Base-by-base conservation (phyloP, 2,329 filamentous ascomycete genomes). In the Penicillium sp. region DNA sequence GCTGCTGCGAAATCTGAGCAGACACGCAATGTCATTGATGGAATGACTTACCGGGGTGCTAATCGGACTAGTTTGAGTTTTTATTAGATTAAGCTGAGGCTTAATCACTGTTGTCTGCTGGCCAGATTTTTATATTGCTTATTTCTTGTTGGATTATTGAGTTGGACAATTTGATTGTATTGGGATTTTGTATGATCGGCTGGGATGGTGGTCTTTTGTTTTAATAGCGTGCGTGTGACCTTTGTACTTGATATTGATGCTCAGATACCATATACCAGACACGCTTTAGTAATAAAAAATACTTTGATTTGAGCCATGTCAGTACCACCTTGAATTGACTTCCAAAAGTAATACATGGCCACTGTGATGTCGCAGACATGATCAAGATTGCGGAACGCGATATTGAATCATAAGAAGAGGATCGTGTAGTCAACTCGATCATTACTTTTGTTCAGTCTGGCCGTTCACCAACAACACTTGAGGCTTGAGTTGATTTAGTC, bases 41-140 rank as follows among this genome's bases (percentile, higher is more conserved):
- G 55, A 33, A 66, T 61, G 45, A 70, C 64, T 7, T 73, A 73
- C 41, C 60, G 71, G 1, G 71, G 71, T 6, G 62, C 67, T 5
- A 68, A 70, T 48, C 66, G 71, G 16, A 73, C 69, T 7, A 70
- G 70, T 48, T 47, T 69, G 48, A 43, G 55, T 24, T 63, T 67
- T 21, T 58, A 65, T 47, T 66, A 50, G 47, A n/a, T 9, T 26
- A 16, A 37, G 14, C 8, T 27, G 14, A 35, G 13, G 16, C n/a
- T 53, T 51, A 19, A 41, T 7, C 14, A 24, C 27, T 39, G 14
- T 48, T 33, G 62, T 66, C 67, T 68, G 67, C 67, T 16, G 67
- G 67, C 45, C 65, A 52, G 67, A 57, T 57, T 55, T 53, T 13
- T 44, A 33, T 33, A 16, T 2, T 16, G 29, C 13, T 57, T 48